Evolutionary conservation across 352 stramenopile species (phyloP).

Genomic region (Pythium oligandrum): DNA sequence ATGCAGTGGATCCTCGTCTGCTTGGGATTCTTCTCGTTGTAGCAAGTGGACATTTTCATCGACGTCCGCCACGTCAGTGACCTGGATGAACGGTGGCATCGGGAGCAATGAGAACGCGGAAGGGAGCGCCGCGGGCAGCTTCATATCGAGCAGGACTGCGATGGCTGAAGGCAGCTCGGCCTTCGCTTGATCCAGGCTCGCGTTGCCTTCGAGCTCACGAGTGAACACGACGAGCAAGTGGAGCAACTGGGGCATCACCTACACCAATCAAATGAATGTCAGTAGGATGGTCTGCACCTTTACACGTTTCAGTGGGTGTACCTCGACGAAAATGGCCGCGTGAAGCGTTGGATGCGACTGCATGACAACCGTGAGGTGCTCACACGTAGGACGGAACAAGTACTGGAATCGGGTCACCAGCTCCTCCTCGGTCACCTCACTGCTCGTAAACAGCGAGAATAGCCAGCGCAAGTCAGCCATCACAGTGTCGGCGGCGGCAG

Average conservation of each 20-base stretch:
- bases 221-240: conserved; percentile 3
- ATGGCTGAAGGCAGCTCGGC: conserved; percentile 50
- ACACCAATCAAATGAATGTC: too few species aligned
- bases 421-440: conserved; percentile 9
- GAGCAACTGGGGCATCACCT: conserved; percentile 32
- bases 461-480: conserved; percentile 46
- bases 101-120: conserved; percentile 51
- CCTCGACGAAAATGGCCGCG: conserved; percentile 40
- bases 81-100: conserved; percentile 52
- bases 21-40: conserved; percentile 13
- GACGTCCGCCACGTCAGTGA: conserved; percentile 29
- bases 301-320: conserved; percentile 3
- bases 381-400: conserved; percentile 53
- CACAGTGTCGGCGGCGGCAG: conserved; percentile 31
- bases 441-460: conserved; percentile 38
- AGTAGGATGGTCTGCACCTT: too few species aligned
- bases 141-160: conserved; percentile 51
- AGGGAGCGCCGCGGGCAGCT: conserved; percentile 25
- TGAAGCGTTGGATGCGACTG: conserved; percentile 50
- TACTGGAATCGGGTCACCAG: conserved; percentile 28
- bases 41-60: conserved; percentile 24
- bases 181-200: background rate
- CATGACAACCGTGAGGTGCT: conserved; percentile 54
- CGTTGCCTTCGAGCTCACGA: too few species aligned
- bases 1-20: background rate